A percentile compares a stretch with the other conserved stretches of the same genome.
Conservation (phyloP, 306 rosid genomes). For the Vigna reflexopilosa region DNA sequence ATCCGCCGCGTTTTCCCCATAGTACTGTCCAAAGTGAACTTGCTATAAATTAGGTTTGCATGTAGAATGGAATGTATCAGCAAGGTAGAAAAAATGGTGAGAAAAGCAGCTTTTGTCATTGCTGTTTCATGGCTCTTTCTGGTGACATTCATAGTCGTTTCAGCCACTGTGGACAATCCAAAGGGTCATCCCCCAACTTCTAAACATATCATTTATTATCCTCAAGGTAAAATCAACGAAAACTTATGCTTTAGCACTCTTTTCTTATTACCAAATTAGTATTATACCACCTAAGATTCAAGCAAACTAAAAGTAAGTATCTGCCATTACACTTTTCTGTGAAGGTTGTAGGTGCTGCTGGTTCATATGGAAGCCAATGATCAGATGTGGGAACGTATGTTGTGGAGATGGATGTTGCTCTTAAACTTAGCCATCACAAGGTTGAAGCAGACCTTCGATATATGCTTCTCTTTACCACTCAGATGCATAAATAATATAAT, state of each 20-base stretch:
- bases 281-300: neutral
- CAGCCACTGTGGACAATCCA: too few relatives aligned
- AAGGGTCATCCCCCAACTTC: too few relatives aligned
- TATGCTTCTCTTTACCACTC: conserved; percentile 20
- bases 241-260: too few relatives aligned
- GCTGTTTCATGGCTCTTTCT: neutral
- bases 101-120: conserved; percentile 32
- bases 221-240: too few relatives aligned
- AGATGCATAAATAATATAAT: conserved; percentile 25
- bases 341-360: conserved; percentile 48
- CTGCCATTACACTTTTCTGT: neutral
- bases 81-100: conserved; percentile 35
- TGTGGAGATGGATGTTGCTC: conserved; percentile 46
- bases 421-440: conserved; percentile 5
- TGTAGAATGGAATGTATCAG: conserved; percentile 11
- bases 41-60: conserved; percentile 31
- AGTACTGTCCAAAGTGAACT: neutral
- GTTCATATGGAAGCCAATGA: conserved; percentile 43
- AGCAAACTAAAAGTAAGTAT: neutral
- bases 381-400: conserved; percentile 37
- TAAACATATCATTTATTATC: too few relatives aligned
- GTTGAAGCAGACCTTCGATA: conserved; percentile 8
- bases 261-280: neutral
- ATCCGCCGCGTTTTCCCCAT: neutral
- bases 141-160: too few relatives aligned